Percentiles rank a stretch among this genome's conserved stretches.
Evolutionary conservation across 2,329 filamentous ascomycete genomes (phyloP).

Genomic region (Penicillium sp.): DNA sequence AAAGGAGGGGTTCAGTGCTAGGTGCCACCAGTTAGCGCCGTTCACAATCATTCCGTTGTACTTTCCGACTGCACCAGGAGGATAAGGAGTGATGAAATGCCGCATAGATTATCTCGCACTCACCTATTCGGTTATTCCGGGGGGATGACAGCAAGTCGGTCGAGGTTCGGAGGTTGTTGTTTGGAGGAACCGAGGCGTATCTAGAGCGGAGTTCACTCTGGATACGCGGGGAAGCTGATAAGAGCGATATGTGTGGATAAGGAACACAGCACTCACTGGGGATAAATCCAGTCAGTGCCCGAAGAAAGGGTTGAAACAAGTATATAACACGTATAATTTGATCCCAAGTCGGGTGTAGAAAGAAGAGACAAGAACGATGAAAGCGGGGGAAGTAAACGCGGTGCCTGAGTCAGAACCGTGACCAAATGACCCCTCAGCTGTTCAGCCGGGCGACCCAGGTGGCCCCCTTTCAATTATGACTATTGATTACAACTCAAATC

Average conservation of each 20-base stretch:
- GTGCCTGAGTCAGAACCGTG: conserved; percentile 24
- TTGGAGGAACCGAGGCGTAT: conserved; percentile 14
- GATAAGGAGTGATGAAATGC: neutral
- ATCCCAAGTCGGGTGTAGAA: conserved; percentile 3
- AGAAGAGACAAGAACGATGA: conserved; percentile 14
- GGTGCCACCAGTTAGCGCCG: conserved; percentile 2
- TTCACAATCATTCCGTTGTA: neutral
- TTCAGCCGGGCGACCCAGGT: neutral
- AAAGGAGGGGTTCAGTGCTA: conserved; percentile 7
- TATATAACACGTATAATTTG: conserved; percentile 2
- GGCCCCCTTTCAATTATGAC: neutral
- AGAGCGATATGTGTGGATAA: conserved; percentile 15
- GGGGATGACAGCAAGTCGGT: neutral
- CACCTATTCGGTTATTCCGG: neutral
- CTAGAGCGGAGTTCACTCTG: conserved; percentile 25
- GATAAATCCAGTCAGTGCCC: conserved; percentile 8
- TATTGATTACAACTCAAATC: neutral
- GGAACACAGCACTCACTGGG: conserved; percentile 24
- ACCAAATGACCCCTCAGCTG: neutral
- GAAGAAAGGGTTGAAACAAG: neutral
- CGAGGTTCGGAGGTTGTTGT: neutral
- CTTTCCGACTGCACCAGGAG: neutral
- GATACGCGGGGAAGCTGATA: conserved; percentile 32
- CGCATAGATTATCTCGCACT: neutral
- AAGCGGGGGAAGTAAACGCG: conserved; percentile 7